Percentiles rank a stretch among this genome's conserved stretches.
phyloP scores from a whole-genome alignment of 352 stramenopile genomes.

The Phytopythium kandeliae region DNA sequence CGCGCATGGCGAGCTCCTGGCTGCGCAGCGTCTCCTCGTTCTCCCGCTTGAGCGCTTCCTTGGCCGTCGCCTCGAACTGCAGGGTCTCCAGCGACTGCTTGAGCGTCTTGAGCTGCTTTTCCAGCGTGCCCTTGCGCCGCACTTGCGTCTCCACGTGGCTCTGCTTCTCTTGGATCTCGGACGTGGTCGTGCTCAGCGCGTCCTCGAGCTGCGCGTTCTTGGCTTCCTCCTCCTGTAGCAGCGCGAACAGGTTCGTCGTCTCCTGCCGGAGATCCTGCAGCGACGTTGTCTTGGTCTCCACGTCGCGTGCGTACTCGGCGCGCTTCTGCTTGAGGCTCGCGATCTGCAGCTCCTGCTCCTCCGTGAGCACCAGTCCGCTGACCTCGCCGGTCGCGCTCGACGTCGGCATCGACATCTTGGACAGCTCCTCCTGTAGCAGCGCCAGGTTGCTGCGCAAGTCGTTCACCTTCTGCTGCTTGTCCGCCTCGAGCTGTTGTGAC shows the following conservation, averaged over 20 bases:
- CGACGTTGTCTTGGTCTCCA: conserved; percentile 62
- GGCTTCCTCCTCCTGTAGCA: conserved; percentile 59
- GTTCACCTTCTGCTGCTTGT: conserved; percentile 76
- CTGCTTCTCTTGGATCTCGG: conserved; percentile 94
- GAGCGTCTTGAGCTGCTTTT: conserved; percentile 65
- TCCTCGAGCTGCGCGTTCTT: conserved; percentile 95
- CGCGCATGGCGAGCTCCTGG: conserved; percentile 67
- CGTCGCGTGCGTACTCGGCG: conserved; percentile 57
- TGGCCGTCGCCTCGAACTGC: conserved; percentile 43
- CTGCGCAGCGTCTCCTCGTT: conserved; percentile 83
- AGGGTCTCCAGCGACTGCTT: conserved; percentile 59
- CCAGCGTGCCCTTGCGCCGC: conserved; percentile 67
- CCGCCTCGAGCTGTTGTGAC: conserved; percentile 50
- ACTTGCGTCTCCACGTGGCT: conserved; percentile 92
- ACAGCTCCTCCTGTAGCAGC: conserved; percentile 57
- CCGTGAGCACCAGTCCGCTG: conserved; percentile 39
- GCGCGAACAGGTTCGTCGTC: conserved; percentile 49
- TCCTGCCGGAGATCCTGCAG: conserved; percentile 64
- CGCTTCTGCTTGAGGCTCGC: conserved; percentile 64
- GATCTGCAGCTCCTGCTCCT: conserved; percentile 70
- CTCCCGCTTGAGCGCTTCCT: conserved; percentile 83
- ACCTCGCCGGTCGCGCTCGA: conserved; percentile 1
- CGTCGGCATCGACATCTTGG: conserved; percentile 42
- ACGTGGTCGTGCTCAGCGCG: conserved; percentile 92
- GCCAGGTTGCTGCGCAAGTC: conserved; percentile 55